Conservation (phyloP, 345 rosid species). For the Camelina laxa region DNA sequence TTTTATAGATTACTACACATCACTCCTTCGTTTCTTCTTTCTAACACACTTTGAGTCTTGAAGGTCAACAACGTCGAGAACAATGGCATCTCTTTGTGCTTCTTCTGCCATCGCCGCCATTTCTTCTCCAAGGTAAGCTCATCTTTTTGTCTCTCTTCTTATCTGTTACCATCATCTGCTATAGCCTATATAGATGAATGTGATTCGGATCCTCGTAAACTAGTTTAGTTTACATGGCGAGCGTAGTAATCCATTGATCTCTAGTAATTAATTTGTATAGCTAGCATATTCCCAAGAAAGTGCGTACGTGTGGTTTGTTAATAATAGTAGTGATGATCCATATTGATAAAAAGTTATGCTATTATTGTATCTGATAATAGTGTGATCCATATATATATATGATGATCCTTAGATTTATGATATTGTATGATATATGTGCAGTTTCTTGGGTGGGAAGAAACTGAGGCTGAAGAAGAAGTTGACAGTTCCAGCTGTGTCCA, state of each 20-base stretch:
- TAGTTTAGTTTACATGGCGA: conserved; percentile 8
- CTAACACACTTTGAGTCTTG: conserved; percentile 40
- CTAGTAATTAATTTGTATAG: background rate
- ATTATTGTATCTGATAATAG: background rate
- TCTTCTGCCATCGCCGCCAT: conserved; percentile 83
- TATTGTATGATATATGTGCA: conserved; percentile 38
- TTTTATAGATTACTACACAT: conserved; percentile 36
- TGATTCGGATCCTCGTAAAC: background rate
- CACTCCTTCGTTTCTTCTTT: conserved; percentile 24
- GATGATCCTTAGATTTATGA: background rate
- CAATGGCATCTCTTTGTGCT: conserved; percentile 92
- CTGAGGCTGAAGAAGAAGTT: conserved; percentile 56
- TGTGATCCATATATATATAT: no score
- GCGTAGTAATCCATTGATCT: conserved; percentile 8
- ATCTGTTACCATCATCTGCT: background rate
- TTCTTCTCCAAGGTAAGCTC: conserved; percentile 72
- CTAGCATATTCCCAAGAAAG: background rate
- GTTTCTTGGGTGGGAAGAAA: conserved; percentile 81
- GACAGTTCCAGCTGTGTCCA: conserved; percentile 44
- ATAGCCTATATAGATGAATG: background rate
- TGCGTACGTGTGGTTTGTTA: background rate
- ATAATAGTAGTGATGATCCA: background rate
- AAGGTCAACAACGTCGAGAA: conserved; percentile 34
- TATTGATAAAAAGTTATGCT: background rate
- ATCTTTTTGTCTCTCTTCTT: conserved; percentile 1